Evolutionary conservation across 1,284 basidiomycete genomes (phyloP), one percentile per base, ranked within the genome.

Genomic region (Moesziomyces antarcticus): DNA sequence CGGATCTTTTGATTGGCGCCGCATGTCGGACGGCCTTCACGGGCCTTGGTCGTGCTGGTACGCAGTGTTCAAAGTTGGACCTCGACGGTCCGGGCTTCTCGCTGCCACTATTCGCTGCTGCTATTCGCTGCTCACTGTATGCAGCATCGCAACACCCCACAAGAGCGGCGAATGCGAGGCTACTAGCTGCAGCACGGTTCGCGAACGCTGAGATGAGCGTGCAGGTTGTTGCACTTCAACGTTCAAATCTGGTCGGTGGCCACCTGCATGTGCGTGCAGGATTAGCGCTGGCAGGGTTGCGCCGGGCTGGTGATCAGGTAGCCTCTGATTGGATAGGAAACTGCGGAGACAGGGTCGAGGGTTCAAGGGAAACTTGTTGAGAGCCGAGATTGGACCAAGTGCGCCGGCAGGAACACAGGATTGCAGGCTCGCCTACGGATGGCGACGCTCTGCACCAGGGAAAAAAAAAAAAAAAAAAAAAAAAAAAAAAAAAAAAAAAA

Each of bases 1-100:
- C 44, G 22, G 25, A 35, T 45, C 33, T 46, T 59, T 65, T 52
- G 48, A 55, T 59, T 59, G 56, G 63, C 47, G n/a, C 40, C 5
- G 37, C 37, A 6, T 40, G 11, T 10, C 30, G 30, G 30, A 33
- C 30, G 30, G 10, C 13, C 30, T 33, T 33, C 11, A 33, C 30
- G 30, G 30, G 30, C 30, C 10, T 1, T 33, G 10, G 30, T 33
- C 2, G 10, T 10, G 30, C 13, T 13, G 30, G 30, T 33, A 33
- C 30, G 25, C 6, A 27, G 25, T 27, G 25, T 6, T 27, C 25
- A 6, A 27, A 27, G 25, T 27, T 27, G 25, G 6, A 0, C 7
- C 25, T 27, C 25, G 3, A 27, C 25, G 25, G 25, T 5, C 25
- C 7, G 6, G 25, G 6, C 8, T 27, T 27, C 25, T 27, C 0